These are phyloP conservation scores for Physcomitrellopsis africana DNA, from an alignment of 225 moss, liverwort and hornwort genomes.

Conservation along the genomic window DNA sequence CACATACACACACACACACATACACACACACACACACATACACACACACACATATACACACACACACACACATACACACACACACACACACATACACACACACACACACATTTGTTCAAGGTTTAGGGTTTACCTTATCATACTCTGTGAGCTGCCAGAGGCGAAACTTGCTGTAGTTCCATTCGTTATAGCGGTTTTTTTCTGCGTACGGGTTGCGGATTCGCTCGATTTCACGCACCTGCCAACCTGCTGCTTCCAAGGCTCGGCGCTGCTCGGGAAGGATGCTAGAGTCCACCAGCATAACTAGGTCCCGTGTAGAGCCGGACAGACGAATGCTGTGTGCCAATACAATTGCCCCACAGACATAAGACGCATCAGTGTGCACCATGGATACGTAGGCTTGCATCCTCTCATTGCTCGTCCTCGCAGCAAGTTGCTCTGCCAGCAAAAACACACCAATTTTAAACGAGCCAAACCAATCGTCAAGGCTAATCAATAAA, in stretches of 20 bases:
- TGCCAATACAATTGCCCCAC: constrained; percentile 78
- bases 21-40: too few relatives aligned
- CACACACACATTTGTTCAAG: too few relatives aligned
- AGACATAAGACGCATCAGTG: constrained; percentile 62
- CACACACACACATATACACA: too few relatives aligned
- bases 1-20: too few relatives aligned
- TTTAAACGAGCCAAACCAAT: neutral
- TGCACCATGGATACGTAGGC: constrained; percentile 84
- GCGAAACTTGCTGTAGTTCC: constrained; percentile 92
- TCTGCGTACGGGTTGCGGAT: constrained; percentile 74
- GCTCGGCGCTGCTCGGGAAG: constrained; percentile 40
- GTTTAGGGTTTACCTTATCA: constrained; percentile 49
- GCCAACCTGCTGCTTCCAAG: constrained; percentile 70
- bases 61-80: too few relatives aligned
- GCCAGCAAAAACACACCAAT: neutral
- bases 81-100: too few relatives aligned
- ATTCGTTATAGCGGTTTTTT: constrained; percentile 65
- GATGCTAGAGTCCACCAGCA: constrained; percentile 73
- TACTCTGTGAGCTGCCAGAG: constrained; percentile 85
- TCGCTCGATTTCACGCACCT: constrained; percentile 66
- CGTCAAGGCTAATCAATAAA: neutral
- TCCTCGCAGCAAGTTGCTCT: constrained; percentile 42
- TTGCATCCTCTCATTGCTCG: constrained; percentile 50
- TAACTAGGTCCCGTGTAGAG: constrained; percentile 66
- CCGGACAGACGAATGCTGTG: constrained; percentile 71